Conservation (phyloP, 1,284 basidiomycete species). For the Ganoderma sp. region DNA sequence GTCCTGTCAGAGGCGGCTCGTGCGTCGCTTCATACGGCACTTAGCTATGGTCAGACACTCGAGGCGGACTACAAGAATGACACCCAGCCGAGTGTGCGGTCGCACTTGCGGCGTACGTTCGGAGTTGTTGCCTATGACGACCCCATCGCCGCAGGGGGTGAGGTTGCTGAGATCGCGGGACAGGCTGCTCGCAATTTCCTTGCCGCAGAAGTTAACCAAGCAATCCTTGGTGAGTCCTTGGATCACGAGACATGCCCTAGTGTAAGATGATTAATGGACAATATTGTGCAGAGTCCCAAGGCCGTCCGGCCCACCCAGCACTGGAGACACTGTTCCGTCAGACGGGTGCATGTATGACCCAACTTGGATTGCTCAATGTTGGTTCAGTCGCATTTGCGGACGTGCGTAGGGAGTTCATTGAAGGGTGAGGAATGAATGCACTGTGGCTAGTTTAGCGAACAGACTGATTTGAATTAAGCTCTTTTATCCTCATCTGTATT, state of each 20-base stretch:
- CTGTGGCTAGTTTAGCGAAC: not conserved
- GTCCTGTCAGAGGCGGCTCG: constrained; percentile 41
- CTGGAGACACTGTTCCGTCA: constrained; percentile 80
- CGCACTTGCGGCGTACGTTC: constrained; percentile 73
- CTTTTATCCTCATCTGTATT: not conserved
- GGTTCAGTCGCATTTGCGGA: constrained; percentile 83
- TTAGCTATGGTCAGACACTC: constrained; percentile 72
- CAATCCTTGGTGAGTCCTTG: constrained; percentile 71
- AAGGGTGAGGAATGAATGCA: constrained; percentile 28
- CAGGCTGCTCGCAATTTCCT: constrained; percentile 67
- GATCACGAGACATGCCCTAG: not conserved
- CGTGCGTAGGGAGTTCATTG: constrained; percentile 71
- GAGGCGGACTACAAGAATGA: constrained; percentile 71
- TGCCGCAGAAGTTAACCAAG: constrained; percentile 80
- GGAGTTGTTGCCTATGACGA: constrained; percentile 80
- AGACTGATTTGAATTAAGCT: constrained; percentile 1
- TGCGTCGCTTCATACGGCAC: constrained; percentile 64
- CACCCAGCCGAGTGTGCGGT: constrained; percentile 61
- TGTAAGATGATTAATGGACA: not conserved
- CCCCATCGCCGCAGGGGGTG: constrained; percentile 66
- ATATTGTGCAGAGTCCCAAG: constrained; percentile 67
- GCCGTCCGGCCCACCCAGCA: constrained; percentile 69
- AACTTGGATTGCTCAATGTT: constrained; percentile 71
- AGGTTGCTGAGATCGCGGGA: constrained; percentile 68
- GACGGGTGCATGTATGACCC: constrained; percentile 64